These are phyloP conservation scores for Naumovozyma dairenensis DNA, from an alignment of 805 yeast genomes.

Conservation along the genomic window DNA sequence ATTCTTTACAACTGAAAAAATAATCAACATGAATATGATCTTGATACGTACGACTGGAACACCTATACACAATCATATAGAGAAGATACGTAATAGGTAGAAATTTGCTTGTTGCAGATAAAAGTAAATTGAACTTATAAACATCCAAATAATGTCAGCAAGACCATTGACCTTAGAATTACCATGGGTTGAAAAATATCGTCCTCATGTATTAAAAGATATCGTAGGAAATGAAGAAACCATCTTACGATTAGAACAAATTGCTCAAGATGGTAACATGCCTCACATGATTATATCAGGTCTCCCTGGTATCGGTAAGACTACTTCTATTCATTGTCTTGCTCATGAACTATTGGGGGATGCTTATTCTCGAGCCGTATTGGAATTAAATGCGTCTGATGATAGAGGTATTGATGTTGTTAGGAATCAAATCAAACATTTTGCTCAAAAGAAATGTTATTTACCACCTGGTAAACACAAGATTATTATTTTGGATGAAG, in stretches of 20 bases:
- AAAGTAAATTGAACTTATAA: too few relatives aligned
- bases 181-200: conserved; percentile 87
- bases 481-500: conserved; percentile 88
- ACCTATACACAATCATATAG: too few relatives aligned
- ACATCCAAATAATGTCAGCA: conserved; percentile 9
- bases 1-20: too few relatives aligned
- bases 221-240: conserved; percentile 93
- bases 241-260: conserved; percentile 67
- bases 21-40: too few relatives aligned
- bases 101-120: too few relatives aligned
- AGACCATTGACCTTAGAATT: conserved; percentile 21
- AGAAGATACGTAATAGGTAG: too few relatives aligned
- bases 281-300: conserved; percentile 96
- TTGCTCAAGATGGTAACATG: conserved; percentile 90
- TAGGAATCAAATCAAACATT: conserved; percentile 83
- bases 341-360: conserved; percentile 77
- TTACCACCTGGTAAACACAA: conserved; percentile 87
- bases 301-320: conserved; percentile 94
- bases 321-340: conserved; percentile 85
- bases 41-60: too few relatives aligned
- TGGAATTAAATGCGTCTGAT: conserved; percentile 92
- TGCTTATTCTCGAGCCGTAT: conserved; percentile 66
- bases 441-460: conserved; percentile 88
- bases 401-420: conserved; percentile 97
- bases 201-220: conserved; percentile 71